Evolutionary conservation across 129 eudicot species (phyloP).

Genomic region (Dittrichia graveolens): DNA sequence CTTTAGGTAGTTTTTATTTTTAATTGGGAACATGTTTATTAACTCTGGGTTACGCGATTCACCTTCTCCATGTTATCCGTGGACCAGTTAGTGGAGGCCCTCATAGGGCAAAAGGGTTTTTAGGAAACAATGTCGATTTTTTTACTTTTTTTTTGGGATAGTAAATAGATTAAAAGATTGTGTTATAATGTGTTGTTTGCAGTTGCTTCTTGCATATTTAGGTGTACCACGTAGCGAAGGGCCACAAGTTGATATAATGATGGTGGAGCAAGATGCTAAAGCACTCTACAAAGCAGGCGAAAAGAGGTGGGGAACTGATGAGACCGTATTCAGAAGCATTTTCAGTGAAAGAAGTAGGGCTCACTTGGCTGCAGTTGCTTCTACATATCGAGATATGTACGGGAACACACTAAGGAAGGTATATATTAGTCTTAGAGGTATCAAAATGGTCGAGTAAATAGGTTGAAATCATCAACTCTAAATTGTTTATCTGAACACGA

Average conservation of each 20-base stretch:
- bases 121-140: too few species aligned
- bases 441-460: neutral
- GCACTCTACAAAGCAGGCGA: conserved; percentile 83
- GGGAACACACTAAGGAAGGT: conserved; percentile 62
- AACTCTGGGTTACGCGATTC: too few species aligned
- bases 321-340: conserved; percentile 59
- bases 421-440: neutral
- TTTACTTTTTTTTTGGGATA: too few species aligned
- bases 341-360: conserved; percentile 72
- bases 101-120: too few species aligned
- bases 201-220: conserved; percentile 76
- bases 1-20: neutral
- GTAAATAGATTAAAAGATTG: too few species aligned
- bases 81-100: too few species aligned
- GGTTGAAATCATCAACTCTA: neutral
- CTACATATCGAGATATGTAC: conserved; percentile 48
- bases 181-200: conserved; percentile 5
- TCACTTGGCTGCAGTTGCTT: conserved; percentile 62
- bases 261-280: conserved; percentile 66
- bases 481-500: neutral
- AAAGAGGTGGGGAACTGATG: conserved; percentile 81
- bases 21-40: too few species aligned
- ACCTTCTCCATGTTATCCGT: too few species aligned
- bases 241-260: conserved; percentile 53
- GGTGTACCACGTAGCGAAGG: conserved; percentile 66